Evolutionary conservation across 2,329 filamentous ascomycete species (phyloP).

Genomic region (Claviceps humidiphila): DNA sequence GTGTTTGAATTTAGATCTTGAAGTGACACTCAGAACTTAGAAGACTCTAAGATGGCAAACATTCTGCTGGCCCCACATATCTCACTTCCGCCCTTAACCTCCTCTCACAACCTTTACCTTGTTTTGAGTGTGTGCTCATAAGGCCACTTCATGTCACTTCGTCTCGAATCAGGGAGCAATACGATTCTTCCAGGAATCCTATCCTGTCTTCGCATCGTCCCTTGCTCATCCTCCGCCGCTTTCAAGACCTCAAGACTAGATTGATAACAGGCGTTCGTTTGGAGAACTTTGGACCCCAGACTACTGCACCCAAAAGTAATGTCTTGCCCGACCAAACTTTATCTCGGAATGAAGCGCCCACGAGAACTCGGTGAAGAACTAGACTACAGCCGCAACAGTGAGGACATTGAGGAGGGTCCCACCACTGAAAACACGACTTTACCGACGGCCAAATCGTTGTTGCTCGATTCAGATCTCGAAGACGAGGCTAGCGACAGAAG

Average conservation of each 20-base stretch:
- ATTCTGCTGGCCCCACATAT: background rate
- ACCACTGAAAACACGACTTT: constrained; percentile 7
- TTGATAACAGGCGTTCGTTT: background rate
- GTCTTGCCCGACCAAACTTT: constrained; percentile 2
- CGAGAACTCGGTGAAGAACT: constrained; percentile 41
- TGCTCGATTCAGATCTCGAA: constrained; percentile 37
- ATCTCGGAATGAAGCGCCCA: constrained; percentile 45
- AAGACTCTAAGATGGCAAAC: background rate
- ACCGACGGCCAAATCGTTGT: constrained; percentile 40
- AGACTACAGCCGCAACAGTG: constrained; percentile 16
- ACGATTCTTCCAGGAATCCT: background rate
- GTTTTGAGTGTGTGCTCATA: background rate
- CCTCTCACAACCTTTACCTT: background rate
- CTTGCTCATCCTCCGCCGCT: background rate
- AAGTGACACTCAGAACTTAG: no score
- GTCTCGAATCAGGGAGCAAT: background rate
- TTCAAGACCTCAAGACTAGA: background rate
- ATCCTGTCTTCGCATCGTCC: background rate
- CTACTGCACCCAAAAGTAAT: constrained; percentile 6
- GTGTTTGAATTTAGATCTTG: no score
- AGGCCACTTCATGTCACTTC: background rate
- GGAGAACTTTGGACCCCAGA: background rate
- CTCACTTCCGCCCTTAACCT: background rate
- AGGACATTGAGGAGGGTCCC: constrained; percentile 6
- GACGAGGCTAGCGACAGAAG: constrained; percentile 25